These are phyloP conservation scores for Leptomonas seymouri DNA, from an alignment of 208 protist genomes.

Conservation along the genomic window DNA sequence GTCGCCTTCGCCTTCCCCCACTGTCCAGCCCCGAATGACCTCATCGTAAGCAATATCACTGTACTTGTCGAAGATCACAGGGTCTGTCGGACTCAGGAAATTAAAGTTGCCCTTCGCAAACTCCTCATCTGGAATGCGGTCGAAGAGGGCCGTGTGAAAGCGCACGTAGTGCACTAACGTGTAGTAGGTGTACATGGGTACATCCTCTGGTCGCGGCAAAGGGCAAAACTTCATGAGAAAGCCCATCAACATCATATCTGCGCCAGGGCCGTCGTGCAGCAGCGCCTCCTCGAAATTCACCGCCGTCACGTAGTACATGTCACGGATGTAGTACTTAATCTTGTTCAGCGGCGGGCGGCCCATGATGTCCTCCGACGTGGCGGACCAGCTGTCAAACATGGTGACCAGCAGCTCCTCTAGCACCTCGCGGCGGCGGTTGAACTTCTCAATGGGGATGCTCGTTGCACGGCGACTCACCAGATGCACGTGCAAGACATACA, in stretches of 20 bases:
- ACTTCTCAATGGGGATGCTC: constrained; percentile 85
- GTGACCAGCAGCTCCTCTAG: constrained; percentile 87
- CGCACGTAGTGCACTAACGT: constrained; percentile 92
- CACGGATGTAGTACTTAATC: constrained; percentile 88
- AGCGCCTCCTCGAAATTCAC: constrained; percentile 91
- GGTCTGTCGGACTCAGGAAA: constrained; percentile 81
- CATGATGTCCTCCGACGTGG: constrained; percentile 88
- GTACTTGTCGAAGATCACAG: constrained; percentile 83
- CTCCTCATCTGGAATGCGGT: constrained; percentile 82
- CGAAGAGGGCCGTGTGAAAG: constrained; percentile 90
- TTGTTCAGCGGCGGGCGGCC: constrained; percentile 85
- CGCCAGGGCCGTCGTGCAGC: constrained; percentile 77
- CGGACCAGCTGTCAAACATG: constrained; percentile 87
- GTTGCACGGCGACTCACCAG: constrained; percentile 83
- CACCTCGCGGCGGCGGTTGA: constrained; percentile 87
- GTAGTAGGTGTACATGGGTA: constrained; percentile 92
- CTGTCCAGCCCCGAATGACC: constrained; percentile 72
- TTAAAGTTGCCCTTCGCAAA: constrained; percentile 92
- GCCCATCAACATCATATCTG: constrained; percentile 88
- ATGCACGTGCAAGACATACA: constrained; percentile 90
- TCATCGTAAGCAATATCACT: constrained; percentile 68
- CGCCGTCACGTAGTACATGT: constrained; percentile 92
- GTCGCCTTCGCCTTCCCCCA: constrained; percentile 28
- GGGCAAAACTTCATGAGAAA: constrained; percentile 92
- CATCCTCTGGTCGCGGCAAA: constrained; percentile 84